Base-by-base conservation (phyloP, 2,329 filamentous ascomycete genomes). In the Lojkania enalia region DNA sequence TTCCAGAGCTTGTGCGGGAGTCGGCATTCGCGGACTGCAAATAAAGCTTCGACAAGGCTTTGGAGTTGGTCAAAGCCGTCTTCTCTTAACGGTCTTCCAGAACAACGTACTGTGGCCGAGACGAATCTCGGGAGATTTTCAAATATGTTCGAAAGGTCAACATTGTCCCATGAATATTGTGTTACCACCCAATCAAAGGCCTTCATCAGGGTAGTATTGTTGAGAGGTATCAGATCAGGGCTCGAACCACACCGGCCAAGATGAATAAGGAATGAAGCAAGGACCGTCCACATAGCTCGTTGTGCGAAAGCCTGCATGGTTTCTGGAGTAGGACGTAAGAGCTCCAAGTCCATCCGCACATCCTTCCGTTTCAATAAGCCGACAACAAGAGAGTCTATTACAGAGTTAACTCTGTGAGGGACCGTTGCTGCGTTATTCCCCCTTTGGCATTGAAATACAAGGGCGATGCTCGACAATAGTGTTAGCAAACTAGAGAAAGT, bases 401-500 rank as follows among this genome's bases (percentile, higher is more conserved):
- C 53, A 48, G 52, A 57, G 4, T 41, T 56, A n/a, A 65, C 49
- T 33, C 56, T 46, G 18, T 45, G 42, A 3, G 53, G 42, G 2
- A 57, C 52, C 2, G 18, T 32, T 25, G 52, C 51, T 3, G 61
- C 55, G 11, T 48, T 57, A 27, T 49, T 47, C 19, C 48, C 37
- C 33, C 49, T 35, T 60, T 61, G 32, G 55, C n/a, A 41, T 12
- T 42, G 20, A 5, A 39, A 42, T 20, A 42, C 59, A 7, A 67
- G 56, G 3, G 58, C 57, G 39, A 69, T 65, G 36, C 65, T 67
- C 39, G 58, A 61, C 27, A 70, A 23, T 11, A 70, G 51, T 1
- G 65, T 68, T 16, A 68, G 40, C 5, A 70, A 54, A 39, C 64
- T 69, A 2, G 62, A 67, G 45, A 58, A 66, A 2, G 67, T 69